phyloP scores from a whole-genome alignment of 1,284 basidiomycete species.

The Ustilago curta region DNA sequence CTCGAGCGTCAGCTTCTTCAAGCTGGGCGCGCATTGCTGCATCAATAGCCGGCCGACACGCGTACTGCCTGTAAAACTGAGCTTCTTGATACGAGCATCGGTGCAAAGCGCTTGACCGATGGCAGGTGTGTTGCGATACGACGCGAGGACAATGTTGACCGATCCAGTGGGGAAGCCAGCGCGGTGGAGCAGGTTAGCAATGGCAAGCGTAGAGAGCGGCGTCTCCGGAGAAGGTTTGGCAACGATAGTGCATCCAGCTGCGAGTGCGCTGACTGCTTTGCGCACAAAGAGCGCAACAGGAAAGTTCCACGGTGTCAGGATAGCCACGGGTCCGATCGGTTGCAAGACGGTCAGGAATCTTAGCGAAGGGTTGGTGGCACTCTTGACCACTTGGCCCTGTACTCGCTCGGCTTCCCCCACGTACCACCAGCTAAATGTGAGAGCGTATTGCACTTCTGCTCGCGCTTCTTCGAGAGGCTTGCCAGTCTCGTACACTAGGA shows the following conservation, averaged over 20 bases:
- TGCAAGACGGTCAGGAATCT: constrained; percentile 90
- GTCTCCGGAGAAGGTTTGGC: constrained; percentile 96
- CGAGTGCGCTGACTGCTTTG: constrained; percentile 87
- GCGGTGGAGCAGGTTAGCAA: constrained; percentile 83
- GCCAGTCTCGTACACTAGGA: constrained; percentile 68
- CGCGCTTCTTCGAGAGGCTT: constrained; percentile 64
- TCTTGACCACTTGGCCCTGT: constrained; percentile 79
- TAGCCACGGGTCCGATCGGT: constrained; percentile 78
- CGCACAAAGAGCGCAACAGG: constrained; percentile 77
- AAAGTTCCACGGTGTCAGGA: constrained; percentile 70
- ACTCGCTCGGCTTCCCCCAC: constrained; percentile 59
- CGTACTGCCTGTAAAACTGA: constrained; percentile 95
- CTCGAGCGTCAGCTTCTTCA: constrained; percentile 81
- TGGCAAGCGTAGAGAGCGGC: constrained; percentile 89
- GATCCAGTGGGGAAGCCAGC: constrained; percentile 94
- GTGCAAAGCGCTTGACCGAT: constrained; percentile 77
- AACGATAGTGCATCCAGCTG: constrained; percentile 94
- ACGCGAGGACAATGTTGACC: constrained; percentile 90
- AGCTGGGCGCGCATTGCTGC: constrained; percentile 81
- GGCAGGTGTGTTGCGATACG: constrained; percentile 76
- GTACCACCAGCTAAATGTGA: constrained; percentile 67
- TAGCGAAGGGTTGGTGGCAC: constrained; percentile 78
- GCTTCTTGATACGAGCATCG: constrained; percentile 79
- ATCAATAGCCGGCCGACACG: constrained; percentile 91
- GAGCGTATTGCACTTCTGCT: constrained; percentile 63